A percentile compares a stretch with the other conserved stretches of the same genome.
Conservation (phyloP, 2,329 filamentous ascomycete species). For the Diplodia mutila region DNA sequence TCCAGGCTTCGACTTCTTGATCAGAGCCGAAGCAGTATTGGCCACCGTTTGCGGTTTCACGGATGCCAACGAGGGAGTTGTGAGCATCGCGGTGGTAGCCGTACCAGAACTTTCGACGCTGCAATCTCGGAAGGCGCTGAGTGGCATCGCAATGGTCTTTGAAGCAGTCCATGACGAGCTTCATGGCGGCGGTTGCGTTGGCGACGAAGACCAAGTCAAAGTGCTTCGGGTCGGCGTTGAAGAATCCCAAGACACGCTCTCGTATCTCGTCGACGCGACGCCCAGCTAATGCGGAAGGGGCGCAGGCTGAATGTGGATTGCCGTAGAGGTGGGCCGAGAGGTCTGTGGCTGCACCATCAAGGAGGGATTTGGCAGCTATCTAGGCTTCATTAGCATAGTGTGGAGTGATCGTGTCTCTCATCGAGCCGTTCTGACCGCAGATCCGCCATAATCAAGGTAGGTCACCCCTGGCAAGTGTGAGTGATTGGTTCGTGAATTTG, state of each 20-base stretch:
- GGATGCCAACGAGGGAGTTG: slow-evolving; percentile 81
- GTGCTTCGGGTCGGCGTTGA: slow-evolving; percentile 76
- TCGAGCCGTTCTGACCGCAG: slow-evolving; percentile 38
- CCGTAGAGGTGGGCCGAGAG: slow-evolving; percentile 76
- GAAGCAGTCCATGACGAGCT: slow-evolving; percentile 80
- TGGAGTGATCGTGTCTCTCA: not conserved
- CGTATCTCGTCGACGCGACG: slow-evolving; percentile 59
- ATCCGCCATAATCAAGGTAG: slow-evolving; percentile 63
- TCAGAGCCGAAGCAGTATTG: slow-evolving; percentile 70
- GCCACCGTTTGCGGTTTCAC: slow-evolving; percentile 65
- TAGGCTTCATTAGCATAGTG: slow-evolving; percentile 53
- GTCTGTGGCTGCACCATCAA: slow-evolving; percentile 77
- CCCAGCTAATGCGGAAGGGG: slow-evolving; percentile 71
- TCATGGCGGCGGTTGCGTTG: slow-evolving; percentile 90
- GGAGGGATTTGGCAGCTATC: slow-evolving; percentile 74
- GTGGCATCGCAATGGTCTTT: slow-evolving; percentile 64
- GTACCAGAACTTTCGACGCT: slow-evolving; percentile 65
- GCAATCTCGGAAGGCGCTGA: slow-evolving; percentile 56
- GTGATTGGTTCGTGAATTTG: not conserved
- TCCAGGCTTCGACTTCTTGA: slow-evolving; percentile 66
- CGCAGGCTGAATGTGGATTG: slow-evolving; percentile 87
- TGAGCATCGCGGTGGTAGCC: slow-evolving; percentile 84
- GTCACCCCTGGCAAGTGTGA: slow-evolving; percentile 29
- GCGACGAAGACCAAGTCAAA: slow-evolving; percentile 91
- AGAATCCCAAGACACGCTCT: slow-evolving; percentile 72